Base-by-base conservation (phyloP, 2,329 filamentous ascomycete genomes). In the Passalora sequoiae region DNA sequence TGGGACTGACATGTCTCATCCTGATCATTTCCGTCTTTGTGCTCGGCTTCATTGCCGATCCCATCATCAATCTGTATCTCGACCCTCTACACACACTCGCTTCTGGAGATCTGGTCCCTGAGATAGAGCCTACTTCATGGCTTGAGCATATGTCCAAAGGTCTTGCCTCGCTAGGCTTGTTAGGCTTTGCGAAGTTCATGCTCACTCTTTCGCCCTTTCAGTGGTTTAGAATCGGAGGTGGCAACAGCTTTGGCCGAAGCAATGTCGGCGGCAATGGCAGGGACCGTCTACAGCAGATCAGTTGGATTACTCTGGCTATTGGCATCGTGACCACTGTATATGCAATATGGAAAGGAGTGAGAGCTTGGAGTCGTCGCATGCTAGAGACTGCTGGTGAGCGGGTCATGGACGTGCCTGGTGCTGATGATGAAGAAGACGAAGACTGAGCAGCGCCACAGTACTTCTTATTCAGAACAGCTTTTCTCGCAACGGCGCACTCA, bases 11-110 rank as follows among this genome's bases (percentile, higher is more conserved):
- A 1, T 54, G 86, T 2, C 38, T 73, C 15, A 84, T 95, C 50
- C 77, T 96, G 52, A 44, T 88, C 25, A 49, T 81, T 31, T 76
- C 82, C 39, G 75, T 95, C 19, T 97, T 95, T 60, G 28, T 86
- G 1, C 78, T 97, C 43, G 92, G 92, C 30, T 97, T 96, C 59
- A 69, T 97, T 53, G 91, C 89, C 47, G 89, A 97, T 65, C 89
- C 89, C 1, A 87, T 97, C 47, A 83, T 97, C 64, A 86, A 89
- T 56, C 69, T 95, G 20, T 95, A 91, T 71, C 69, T 91, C 42
- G 88, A 95, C 60, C 89, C 89, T 0, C 68, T 68, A 52, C 60
- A 61, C 31, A 67, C 67, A 9, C 58, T 74, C 6, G 60, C 59
- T 21, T 51, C 55, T 17, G 60, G 58, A 9, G 58, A 55, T 27